Percentiles rank a stretch among this genome's conserved stretches.
Conservation (phyloP, 768 basidiomycete species). For the Boletus coccyginus region DNA sequence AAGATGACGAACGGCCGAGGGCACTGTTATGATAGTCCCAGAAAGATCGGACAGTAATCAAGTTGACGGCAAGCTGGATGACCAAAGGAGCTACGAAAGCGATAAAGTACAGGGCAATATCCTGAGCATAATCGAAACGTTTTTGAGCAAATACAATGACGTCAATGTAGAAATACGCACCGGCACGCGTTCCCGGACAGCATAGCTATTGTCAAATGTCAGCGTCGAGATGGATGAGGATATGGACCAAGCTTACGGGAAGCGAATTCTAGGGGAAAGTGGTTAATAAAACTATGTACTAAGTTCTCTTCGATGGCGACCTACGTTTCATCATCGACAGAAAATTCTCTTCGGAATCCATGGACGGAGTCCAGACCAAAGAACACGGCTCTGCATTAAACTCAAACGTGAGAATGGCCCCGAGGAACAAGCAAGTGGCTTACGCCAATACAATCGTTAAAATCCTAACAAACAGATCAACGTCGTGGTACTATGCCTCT, state of each 20-base stretch:
- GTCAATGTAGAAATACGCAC: conserved; percentile 37
- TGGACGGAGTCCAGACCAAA: conserved; percentile 61
- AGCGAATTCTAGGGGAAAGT: conserved; percentile 17
- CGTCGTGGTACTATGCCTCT: background rate
- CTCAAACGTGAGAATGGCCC: background rate
- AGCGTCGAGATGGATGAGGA: background rate
- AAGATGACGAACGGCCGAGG: conserved; percentile 39
- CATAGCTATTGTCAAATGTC: conserved; percentile 43
- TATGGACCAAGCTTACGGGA: conserved; percentile 20
- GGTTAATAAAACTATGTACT: conserved; percentile 12
- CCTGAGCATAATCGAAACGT: conserved; percentile 28
- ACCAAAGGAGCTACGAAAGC: conserved; percentile 64
- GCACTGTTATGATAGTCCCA: conserved; percentile 85
- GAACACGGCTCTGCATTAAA: conserved; percentile 49
- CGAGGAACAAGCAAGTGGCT: conserved; percentile 17
- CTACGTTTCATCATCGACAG: conserved; percentile 73
- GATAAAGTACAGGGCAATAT: conserved; percentile 50
- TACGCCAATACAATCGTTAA: conserved; percentile 68
- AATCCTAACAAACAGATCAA: conserved; percentile 43
- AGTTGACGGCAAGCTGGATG: conserved; percentile 66
- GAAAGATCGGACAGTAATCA: conserved; percentile 71
- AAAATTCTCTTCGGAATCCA: conserved; percentile 78
- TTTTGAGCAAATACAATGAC: background rate
- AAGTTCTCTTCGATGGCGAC: background rate
- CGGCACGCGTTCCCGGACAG: conserved; percentile 75